These are phyloP conservation scores for Plantago major DNA, from an alignment of 257 asterid species.

Conservation along the genomic window DNA sequence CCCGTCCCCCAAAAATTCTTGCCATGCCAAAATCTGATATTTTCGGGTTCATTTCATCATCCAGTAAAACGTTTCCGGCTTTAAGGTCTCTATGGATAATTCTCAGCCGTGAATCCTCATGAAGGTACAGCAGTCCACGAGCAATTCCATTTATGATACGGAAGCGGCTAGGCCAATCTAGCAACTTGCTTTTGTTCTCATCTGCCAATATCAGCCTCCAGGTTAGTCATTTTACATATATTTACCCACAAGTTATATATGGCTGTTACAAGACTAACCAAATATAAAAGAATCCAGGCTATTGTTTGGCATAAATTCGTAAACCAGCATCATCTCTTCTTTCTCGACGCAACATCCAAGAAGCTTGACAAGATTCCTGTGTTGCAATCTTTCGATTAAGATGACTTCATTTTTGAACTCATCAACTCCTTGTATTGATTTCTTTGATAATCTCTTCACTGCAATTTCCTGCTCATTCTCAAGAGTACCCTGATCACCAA, in stretches of 20 bases:
- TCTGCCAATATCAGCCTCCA: slow-evolving; percentile 13
- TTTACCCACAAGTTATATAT: background rate
- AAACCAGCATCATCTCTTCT: slow-evolving; percentile 18
- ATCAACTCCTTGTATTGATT: slow-evolving; percentile 24
- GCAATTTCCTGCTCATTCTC: slow-evolving; percentile 19
- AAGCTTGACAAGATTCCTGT: slow-evolving; percentile 26
- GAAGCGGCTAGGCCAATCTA: slow-evolving; percentile 24
- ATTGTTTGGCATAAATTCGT: slow-evolving; percentile 23
- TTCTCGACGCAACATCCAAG: slow-evolving; percentile 19
- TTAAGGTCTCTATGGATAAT: slow-evolving; percentile 12
- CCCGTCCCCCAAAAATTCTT: slow-evolving; percentile 19
- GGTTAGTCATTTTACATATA: background rate
- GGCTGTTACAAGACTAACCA: slow-evolving; percentile 11
- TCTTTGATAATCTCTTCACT: slow-evolving; percentile 26
- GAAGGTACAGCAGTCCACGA: slow-evolving; percentile 24
- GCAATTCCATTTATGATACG: slow-evolving; percentile 23
- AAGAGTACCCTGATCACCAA: slow-evolving; percentile 21
- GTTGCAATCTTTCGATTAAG: slow-evolving; percentile 19
- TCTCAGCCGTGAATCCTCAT: slow-evolving; percentile 22
- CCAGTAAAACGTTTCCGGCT: slow-evolving; percentile 20
- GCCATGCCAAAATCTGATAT: slow-evolving; percentile 25
- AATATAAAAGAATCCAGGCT: slow-evolving; percentile 19
- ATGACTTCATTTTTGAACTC: slow-evolving; percentile 27
- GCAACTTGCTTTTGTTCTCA: slow-evolving; percentile 13
- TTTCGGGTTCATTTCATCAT: slow-evolving; percentile 19